These are phyloP conservation scores for Cryptosporidium meleagridis DNA, from an alignment of 169 alveolate species.

Conservation along the genomic window DNA sequence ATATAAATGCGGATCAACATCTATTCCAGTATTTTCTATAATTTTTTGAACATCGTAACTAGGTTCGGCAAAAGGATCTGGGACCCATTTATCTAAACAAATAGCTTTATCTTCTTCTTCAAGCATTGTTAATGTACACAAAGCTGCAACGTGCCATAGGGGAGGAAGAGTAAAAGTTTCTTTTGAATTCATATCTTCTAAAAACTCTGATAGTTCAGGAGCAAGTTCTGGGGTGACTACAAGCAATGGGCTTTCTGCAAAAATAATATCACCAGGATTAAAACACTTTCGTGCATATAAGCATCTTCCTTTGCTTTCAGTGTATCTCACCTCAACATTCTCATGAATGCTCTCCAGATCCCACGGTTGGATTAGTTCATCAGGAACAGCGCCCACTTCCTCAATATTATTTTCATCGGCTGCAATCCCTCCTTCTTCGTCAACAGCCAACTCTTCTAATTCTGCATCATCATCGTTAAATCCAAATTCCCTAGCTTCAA, in stretches of 20 bases:
- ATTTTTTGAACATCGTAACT: conserved; percentile 65
- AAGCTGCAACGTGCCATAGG: conserved; percentile 88
- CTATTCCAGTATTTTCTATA: conserved; percentile 68
- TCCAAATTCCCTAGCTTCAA: conserved; percentile 63
- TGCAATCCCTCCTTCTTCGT: conserved; percentile 36
- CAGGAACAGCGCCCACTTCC: conserved; percentile 6
- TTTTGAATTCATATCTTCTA: conserved; percentile 71
- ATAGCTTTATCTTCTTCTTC: conserved; percentile 74
- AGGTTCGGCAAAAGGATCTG: conserved; percentile 81
- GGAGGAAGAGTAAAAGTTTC: conserved; percentile 81
- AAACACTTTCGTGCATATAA: conserved; percentile 80
- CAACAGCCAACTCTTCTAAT: conserved; percentile 10
- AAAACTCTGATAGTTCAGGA: conserved; percentile 79
- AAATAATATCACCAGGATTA: conserved; percentile 85
- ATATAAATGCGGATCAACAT: conserved; percentile 64
- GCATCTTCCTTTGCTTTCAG: conserved; percentile 86
- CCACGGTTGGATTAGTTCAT: conserved; percentile 58
- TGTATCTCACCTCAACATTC: conserved; percentile 81
- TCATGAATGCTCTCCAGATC: conserved; percentile 26
- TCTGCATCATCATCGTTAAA: conserved; percentile 48
- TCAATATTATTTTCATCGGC: conserved; percentile 43
- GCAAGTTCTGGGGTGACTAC: conserved; percentile 82
- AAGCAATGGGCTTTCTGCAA: conserved; percentile 84
- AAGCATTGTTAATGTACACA: conserved; percentile 80
- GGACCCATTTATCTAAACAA: conserved; percentile 82